phyloP scores from a whole-genome alignment of 345 rosid species.

The Boechera retrofracta region DNA sequence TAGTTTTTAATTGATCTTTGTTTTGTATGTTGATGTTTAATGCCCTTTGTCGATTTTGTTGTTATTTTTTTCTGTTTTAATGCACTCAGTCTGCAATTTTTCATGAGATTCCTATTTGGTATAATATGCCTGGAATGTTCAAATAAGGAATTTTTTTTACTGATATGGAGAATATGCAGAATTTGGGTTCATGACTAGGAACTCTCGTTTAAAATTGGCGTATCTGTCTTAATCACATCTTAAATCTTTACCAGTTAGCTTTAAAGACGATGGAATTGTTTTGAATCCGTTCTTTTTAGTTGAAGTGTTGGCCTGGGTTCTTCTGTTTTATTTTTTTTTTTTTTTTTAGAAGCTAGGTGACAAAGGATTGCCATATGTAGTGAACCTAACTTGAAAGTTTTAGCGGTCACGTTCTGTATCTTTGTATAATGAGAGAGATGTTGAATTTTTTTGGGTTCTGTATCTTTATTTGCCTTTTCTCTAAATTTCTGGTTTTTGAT shows the following conservation, averaged over 20 bases:
- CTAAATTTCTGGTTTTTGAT: no score
- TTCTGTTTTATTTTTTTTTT: no score
- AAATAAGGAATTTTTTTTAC: slow-evolving; percentile 8
- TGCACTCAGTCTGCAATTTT: background rate
- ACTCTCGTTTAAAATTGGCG: background rate
- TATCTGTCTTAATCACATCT: background rate
- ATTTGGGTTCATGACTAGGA: background rate
- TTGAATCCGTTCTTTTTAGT: background rate
- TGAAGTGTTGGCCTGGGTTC: background rate
- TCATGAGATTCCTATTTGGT: slow-evolving; percentile 4
- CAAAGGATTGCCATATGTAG: no score
- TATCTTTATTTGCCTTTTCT: no score
- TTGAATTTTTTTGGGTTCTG: no score
- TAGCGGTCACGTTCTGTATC: no score
- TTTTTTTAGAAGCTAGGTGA: no score
- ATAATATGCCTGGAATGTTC: slow-evolving; percentile 13
- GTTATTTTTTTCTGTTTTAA: background rate
- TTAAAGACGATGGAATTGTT: slow-evolving; percentile 4
- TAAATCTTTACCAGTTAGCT: slow-evolving; percentile 1
- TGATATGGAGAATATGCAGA: slow-evolving; percentile 1
- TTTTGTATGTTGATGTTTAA: background rate
- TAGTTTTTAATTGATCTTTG: slow-evolving; percentile 11
- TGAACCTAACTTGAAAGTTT: no score
- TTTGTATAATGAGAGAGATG: no score
- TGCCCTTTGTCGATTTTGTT: slow-evolving; percentile 9